phyloP scores from a whole-genome alignment of 805 yeast genomes.

The Vanderwaltozyma verrucispora region DNA sequence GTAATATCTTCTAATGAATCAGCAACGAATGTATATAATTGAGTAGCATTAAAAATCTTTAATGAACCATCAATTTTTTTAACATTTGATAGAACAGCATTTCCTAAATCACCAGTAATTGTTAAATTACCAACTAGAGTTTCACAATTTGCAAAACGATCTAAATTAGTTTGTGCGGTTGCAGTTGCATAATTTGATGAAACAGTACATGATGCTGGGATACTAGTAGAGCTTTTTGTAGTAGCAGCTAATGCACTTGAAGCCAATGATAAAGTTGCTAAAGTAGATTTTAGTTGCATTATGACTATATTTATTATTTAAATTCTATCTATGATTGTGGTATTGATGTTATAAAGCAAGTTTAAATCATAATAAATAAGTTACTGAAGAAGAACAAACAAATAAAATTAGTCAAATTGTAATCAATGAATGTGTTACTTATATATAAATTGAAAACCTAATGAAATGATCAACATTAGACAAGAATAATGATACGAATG shows the following conservation, averaged over 20 bases:
- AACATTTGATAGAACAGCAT: constrained; percentile 64
- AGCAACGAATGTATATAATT: constrained; percentile 58
- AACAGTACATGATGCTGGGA: constrained; percentile 59
- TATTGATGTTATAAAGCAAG: no score
- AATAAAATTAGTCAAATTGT: no score
- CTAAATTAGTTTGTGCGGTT: constrained; percentile 71
- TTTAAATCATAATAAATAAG: no score
- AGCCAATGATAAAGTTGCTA: constrained; percentile 1
- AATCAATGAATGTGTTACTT: no score
- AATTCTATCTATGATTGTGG: neutral
- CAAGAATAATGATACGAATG: no score
- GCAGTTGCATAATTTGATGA: constrained; percentile 48
- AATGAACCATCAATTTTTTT: constrained; percentile 72
- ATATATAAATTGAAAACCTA: no score
- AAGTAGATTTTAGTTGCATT: constrained; percentile 2
- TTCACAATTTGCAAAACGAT: constrained; percentile 58
- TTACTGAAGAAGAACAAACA: no score
- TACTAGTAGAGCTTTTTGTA: constrained; percentile 17
- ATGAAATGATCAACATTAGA: no score
- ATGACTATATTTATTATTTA: no score
- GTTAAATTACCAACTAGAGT: constrained; percentile 72
- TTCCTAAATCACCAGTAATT: constrained; percentile 54
- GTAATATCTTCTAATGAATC: constrained; percentile 67
- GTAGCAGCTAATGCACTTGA: constrained; percentile 1
- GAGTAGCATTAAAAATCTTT: constrained; percentile 52